Evolutionary conservation across 768 basidiomycete species (phyloP), one percentile per base, ranked within the genome.

Genomic region (Gelatoporia subvermispora): DNA sequence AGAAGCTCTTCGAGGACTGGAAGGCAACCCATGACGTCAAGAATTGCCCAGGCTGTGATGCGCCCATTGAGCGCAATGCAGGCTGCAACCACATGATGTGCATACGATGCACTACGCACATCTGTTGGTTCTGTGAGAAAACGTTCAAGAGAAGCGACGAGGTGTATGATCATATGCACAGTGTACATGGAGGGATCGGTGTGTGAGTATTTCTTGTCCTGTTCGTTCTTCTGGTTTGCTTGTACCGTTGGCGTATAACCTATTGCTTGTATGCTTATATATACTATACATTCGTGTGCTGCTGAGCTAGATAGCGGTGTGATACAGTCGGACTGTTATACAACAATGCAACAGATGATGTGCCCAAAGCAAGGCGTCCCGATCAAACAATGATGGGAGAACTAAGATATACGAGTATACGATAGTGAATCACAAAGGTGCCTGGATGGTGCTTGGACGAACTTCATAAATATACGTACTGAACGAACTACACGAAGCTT

Each of bases 71-170:
- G 65, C 79, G 83, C 35, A 69, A 68, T 23, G 84, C 81, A 52
- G 88, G 88, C 0, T 92, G 88, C 65, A 85, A 92, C 66, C 88
- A 92, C 62, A 81, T 92, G 74, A 82, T 78, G n/a, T 92, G 88
- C 64, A 72, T 72, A 0, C 73, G 75, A 25, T 92, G 88, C 62
- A 75, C 78, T 55, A 81, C 84, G 0, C 88, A 92, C 60, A 83
- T 82, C 1, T 92, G 88, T 50, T 91, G 88, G 89, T 79, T 79
- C 20, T 92, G 88, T 62, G 57, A 86, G 62, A 65, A 74, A 64
- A 87, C 83, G 36, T 91, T 89, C 65, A 75, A 77, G 0, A 69
- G 72, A 31, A 82, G 84, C 2, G 68, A 80, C 13, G 84, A 81
- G 9, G 84, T 90, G n/a, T 91, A 91, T 55, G 76, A 74, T 0